A percentile compares a stretch with the other conserved stretches of the same genome.
phyloP scores from a whole-genome alignment of 306 rosid genomes.

The Chamaecrista fasciculata region DNA sequence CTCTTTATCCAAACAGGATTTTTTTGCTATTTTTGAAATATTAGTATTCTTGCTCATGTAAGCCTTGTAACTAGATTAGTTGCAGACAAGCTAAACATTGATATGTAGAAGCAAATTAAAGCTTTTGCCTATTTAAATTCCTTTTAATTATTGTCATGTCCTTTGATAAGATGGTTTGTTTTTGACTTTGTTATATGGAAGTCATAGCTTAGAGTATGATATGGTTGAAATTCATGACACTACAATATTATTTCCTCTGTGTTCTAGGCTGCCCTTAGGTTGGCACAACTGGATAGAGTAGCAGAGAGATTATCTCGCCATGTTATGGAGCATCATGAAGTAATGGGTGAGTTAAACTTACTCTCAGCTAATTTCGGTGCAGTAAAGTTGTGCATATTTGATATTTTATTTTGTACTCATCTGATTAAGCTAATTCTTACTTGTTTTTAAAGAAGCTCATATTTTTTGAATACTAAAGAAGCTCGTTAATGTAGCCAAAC shows the following conservation, averaged over 20 bases:
- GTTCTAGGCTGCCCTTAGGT: constrained; percentile 80
- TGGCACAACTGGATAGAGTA: constrained; percentile 88
- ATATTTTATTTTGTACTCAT: constrained; percentile 23
- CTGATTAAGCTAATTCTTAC: constrained; percentile 4
- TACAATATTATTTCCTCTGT: constrained; percentile 5
- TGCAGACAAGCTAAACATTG: not conserved
- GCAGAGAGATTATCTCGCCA: constrained; percentile 83
- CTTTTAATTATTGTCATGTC: constrained; percentile 22
- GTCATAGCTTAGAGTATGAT: not conserved
- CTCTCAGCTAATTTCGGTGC: constrained; percentile 9
- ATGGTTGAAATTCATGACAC: not conserved
- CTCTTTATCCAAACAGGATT: not conserved
- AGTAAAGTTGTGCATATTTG: constrained; percentile 18
- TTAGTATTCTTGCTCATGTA: not conserved
- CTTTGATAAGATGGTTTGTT: constrained; percentile 24
- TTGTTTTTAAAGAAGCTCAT: not conserved
- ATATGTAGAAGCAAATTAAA: not conserved
- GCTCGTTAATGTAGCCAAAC: constrained; percentile 18
- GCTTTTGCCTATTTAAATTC: constrained; percentile 2
- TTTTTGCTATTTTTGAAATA: not conserved
- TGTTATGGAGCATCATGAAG: constrained; percentile 98
- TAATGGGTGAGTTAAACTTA: constrained; percentile 80
- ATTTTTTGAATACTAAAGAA: too few species aligned
- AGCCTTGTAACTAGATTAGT: not conserved
- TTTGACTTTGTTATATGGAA: constrained; percentile 26